These are phyloP conservation scores for Phytophthora idaei DNA, from an alignment of 352 stramenopile genomes.

Conservation along the genomic window DNA sequence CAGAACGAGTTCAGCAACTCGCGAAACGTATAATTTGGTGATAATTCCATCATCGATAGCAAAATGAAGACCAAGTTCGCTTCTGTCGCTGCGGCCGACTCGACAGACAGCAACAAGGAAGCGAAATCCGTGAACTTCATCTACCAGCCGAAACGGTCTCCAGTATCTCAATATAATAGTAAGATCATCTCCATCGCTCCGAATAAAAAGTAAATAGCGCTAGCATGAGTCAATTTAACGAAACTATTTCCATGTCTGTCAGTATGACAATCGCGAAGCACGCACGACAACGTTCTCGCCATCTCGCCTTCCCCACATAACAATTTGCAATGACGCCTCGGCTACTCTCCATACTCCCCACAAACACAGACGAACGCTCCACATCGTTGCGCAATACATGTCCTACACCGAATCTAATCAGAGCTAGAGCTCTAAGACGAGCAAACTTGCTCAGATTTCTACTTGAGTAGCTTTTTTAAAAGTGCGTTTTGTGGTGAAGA, in stretches of 20 bases:
- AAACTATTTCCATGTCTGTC: background rate
- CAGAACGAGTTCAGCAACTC: background rate
- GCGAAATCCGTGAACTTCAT: no score
- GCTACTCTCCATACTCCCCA: background rate
- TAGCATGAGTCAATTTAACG: background rate
- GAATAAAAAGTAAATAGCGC: background rate
- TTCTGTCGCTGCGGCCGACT: background rate
- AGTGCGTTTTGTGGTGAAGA: no score
- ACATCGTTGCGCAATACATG: background rate
- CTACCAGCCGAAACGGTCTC: no score
- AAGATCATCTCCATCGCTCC: background rate
- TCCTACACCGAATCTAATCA: background rate
- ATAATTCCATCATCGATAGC: no score
- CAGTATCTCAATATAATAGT: background rate
- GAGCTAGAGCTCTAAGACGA: no score
- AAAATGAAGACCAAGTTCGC: background rate
- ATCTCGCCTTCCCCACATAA: background rate
- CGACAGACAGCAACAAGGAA: background rate
- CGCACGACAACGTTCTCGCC: background rate
- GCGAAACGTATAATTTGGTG: background rate
- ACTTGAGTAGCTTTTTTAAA: no score
- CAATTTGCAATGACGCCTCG: background rate
- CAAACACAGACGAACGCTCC: background rate
- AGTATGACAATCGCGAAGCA: background rate
- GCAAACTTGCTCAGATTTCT: background rate